Percentiles rank a stretch among this genome's conserved stretches.
Conservation (phyloP, 1,139 yeast species). For the Sugiyamaella novakii region DNA sequence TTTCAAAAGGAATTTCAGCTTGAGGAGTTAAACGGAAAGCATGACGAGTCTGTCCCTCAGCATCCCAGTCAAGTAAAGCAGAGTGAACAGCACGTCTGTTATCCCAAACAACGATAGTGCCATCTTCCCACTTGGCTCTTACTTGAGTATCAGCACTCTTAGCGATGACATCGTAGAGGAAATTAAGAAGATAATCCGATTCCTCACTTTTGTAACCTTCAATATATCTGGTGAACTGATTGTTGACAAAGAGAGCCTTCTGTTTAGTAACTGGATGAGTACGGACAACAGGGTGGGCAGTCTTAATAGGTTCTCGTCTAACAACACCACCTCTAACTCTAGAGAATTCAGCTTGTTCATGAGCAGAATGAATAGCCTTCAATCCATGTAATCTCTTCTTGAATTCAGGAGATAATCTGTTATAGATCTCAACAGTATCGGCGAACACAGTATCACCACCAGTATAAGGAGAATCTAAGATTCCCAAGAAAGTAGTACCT, state of each 20-base stretch:
- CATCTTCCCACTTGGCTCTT: conserved; percentile 61
- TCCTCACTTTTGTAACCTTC: conserved; percentile 61
- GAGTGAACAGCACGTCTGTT: conserved; percentile 66
- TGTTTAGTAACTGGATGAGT: conserved; percentile 59
- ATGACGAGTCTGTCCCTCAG: conserved; percentile 40
- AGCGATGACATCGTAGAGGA: conserved; percentile 53
- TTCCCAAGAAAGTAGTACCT: conserved; percentile 57
- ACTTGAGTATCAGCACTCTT: conserved; percentile 56
- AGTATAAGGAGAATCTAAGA: conserved; percentile 53
- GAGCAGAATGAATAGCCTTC: conserved; percentile 55
- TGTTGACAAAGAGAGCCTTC: conserved; percentile 56
- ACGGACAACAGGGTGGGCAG: conserved; percentile 58
- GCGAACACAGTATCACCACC: conserved; percentile 67
- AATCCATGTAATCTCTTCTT: conserved; percentile 53
- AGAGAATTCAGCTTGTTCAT: conserved; percentile 52
- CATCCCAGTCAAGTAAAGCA: conserved; percentile 64
- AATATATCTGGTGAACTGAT: conserved; percentile 56
- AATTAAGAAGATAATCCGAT: conserved; percentile 52
- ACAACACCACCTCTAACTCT: conserved; percentile 51
- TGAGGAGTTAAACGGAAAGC: conserved; percentile 41
- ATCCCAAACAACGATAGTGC: conserved; percentile 65
- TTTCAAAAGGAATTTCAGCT: conserved; percentile 35
- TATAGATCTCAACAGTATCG: conserved; percentile 58
- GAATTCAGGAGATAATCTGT: conserved; percentile 58
- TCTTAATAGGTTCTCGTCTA: conserved; percentile 53